These are phyloP conservation scores for Aspergillus kassunensis DNA, from an alignment of 495 filamentous ascomycete genomes.

Conservation along the genomic window DNA sequence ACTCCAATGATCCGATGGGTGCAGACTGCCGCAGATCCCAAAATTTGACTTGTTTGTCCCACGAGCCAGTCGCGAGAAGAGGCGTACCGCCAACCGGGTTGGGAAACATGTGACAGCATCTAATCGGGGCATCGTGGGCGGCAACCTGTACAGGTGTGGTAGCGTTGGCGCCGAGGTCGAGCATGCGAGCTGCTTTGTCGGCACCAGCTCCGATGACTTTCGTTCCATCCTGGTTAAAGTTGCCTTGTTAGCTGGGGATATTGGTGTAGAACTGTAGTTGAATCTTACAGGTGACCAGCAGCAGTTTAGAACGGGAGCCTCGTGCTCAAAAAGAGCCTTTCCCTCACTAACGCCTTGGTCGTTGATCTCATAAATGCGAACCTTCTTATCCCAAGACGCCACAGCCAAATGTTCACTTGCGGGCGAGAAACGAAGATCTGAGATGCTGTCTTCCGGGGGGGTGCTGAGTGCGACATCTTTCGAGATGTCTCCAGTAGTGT, in stretches of 20 bases:
- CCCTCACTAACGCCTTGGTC: constrained; percentile 65
- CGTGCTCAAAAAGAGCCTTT: constrained; percentile 73
- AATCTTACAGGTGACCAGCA: constrained; percentile 79
- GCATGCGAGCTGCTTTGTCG: constrained; percentile 76
- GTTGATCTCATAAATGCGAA: constrained; percentile 87
- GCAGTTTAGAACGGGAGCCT: constrained; percentile 71
- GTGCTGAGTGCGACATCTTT: constrained; percentile 76
- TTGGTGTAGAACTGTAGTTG: constrained; percentile 8
- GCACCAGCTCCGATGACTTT: constrained; percentile 81
- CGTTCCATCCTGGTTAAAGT: constrained; percentile 51
- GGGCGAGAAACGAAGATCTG: constrained; percentile 78
- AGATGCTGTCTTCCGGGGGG: constrained; percentile 82
- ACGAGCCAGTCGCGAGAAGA: constrained; percentile 82
- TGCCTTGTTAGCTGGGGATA: not conserved
- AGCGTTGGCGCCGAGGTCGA: constrained; percentile 62
- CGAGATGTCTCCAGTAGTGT: constrained; percentile 83
- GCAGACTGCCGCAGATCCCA: constrained; percentile 76
- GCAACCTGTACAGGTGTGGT: constrained; percentile 60
- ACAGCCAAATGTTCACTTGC: constrained; percentile 74
- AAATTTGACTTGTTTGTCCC: constrained; percentile 95
- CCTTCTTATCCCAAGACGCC: constrained; percentile 89
- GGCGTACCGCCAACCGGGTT: constrained; percentile 50
- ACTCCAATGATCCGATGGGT: constrained; percentile 60
- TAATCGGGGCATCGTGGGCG: constrained; percentile 75
- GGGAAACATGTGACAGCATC: constrained; percentile 70